Conservation (phyloP, 2,329 filamentous ascomycete species). For the Claviceps capensis region DNA sequence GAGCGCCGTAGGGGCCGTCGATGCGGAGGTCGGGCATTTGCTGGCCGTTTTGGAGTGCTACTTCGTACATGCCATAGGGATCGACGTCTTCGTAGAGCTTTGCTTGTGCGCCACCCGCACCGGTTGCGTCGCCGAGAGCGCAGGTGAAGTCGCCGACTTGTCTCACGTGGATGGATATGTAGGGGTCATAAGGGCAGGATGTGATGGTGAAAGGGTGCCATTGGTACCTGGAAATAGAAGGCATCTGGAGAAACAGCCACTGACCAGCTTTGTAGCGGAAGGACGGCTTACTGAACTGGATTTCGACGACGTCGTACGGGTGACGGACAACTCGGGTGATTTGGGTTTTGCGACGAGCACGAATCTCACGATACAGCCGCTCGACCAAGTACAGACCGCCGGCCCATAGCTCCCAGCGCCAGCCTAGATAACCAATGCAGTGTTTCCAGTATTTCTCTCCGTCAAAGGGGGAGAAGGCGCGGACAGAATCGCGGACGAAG, state of each 20-base stretch:
- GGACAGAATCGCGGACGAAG: slow-evolving; percentile 74
- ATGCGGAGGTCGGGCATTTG: slow-evolving; percentile 82
- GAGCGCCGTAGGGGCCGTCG: slow-evolving; percentile 91
- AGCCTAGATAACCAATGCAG: slow-evolving; percentile 89
- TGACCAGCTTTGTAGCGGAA: slow-evolving; percentile 98
- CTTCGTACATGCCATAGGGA: slow-evolving; percentile 94
- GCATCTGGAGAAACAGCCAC: slow-evolving; percentile 93
- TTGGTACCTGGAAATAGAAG: slow-evolving; percentile 74
- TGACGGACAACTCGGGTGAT: slow-evolving; percentile 92
- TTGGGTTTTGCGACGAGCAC: slow-evolving; percentile 67
- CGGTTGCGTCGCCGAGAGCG: slow-evolving; percentile 88
- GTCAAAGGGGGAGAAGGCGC: slow-evolving; percentile 71
- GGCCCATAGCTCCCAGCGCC: slow-evolving; percentile 88
- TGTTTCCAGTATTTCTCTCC: slow-evolving; percentile 74
- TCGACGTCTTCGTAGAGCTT: slow-evolving; percentile 87
- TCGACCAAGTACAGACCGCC: slow-evolving; percentile 79
- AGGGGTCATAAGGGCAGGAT: slow-evolving; percentile 90
- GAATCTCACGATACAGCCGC: slow-evolving; percentile 81
- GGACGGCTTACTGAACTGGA: slow-evolving; percentile 90
- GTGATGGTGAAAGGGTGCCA: slow-evolving; percentile 99
- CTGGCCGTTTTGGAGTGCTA: slow-evolving; percentile 84
- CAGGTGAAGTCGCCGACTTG: slow-evolving; percentile 95
- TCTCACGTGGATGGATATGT: slow-evolving; percentile 85
- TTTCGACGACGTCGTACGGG: slow-evolving; percentile 93
- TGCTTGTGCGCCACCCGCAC: slow-evolving; percentile 73